A percentile compares a stretch with the other conserved stretches of the same genome.
These are phyloP conservation scores for Coniferiporia sulphurascens DNA, from an alignment of 1,284 basidiomycete genomes.

Conservation along the genomic window DNA sequence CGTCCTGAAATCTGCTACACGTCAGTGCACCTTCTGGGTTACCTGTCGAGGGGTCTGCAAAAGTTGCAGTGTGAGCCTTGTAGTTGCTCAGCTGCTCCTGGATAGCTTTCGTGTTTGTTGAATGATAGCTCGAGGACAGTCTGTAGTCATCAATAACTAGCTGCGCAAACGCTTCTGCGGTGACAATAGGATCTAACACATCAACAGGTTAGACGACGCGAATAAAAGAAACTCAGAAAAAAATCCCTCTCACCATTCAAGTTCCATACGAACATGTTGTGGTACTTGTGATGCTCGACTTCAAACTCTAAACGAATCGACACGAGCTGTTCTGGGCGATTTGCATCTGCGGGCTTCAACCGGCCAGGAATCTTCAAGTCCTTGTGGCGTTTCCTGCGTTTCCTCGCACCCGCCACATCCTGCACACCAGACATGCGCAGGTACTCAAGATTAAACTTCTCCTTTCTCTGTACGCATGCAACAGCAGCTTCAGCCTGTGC, in stretches of 20 bases:
- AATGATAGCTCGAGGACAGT: slow-evolving; percentile 67
- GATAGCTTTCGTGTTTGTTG: slow-evolving; percentile 78
- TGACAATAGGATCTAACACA: slow-evolving; percentile 76
- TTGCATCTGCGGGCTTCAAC: slow-evolving; percentile 51
- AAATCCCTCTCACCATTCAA: slow-evolving; percentile 67
- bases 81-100: slow-evolving; percentile 85
- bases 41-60: background rate
- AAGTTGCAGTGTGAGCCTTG: slow-evolving; percentile 50
- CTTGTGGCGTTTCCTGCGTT: slow-evolving; percentile 58
- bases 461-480: slow-evolving; percentile 32
- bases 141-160: slow-evolving; percentile 90
- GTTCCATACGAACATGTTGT: slow-evolving; percentile 98
- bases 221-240: background rate
- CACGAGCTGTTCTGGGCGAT: slow-evolving; percentile 74
- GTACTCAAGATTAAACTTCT: slow-evolving; percentile 66
- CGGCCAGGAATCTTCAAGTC: slow-evolving; percentile 68
- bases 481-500: slow-evolving; percentile 28
- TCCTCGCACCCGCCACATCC: slow-evolving; percentile 37
- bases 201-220: slow-evolving; percentile 6
- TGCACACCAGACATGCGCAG: slow-evolving; percentile 41
- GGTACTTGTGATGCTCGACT: slow-evolving; percentile 85
- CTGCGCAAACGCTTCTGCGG: slow-evolving; percentile 87
- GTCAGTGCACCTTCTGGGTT: slow-evolving; percentile 15
- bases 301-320: slow-evolving; percentile 96
- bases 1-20: slow-evolving; percentile 46